Evolutionary conservation across 495 filamentous ascomycete species (phyloP), one percentile per base, ranked within the genome.

Genomic region (Lasiosphaeriaceae sp.): DNA sequence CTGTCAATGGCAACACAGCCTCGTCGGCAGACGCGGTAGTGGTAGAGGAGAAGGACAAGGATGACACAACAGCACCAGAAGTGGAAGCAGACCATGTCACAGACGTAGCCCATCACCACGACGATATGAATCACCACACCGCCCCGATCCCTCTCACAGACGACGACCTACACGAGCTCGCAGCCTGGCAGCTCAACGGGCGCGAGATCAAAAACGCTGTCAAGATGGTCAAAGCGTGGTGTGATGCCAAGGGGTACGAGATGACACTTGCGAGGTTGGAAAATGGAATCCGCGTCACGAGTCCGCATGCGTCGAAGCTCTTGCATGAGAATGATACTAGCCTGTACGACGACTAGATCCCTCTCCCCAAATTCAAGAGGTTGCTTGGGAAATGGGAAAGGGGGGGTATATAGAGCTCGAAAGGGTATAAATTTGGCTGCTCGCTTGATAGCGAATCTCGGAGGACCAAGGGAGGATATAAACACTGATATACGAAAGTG

Each of bases 151-250:
- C n/a, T 17, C 39, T 43, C 39, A 11, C 39, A 12, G 71, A 78
- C 0, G 59, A 61, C 7, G 72, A 84, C 16, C 57, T 82, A 6
- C 62, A 74, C 22, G 61, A 68, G 31, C 67, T 87, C 26, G 74
- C 74, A 0, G 56, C 56, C 2, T 67, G 75, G 57, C 60, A 76
- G 50, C 66, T 87, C 68, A 87, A 87, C 60, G 84, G 84, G 0
- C 65, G 83, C 45, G 79, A 87, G 69, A 88, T 87, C 57, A 84
- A 85, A 67, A 88, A 85, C 62, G 74, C 81, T 1, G 71, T 87
- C 23, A 84, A 85, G 66, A 85, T 69, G 66, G 60, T 63, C 0
- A 54, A 49, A 26, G 66, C 55, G 17, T 75, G 72, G 72, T 73
- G 71, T 54, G 59, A 70, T 31, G 56, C 66, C 62, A 73, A 72